Evolutionary conservation across 495 filamentous ascomycete genomes (phyloP).

Genomic region (Tetracladium marchalianum): DNA sequence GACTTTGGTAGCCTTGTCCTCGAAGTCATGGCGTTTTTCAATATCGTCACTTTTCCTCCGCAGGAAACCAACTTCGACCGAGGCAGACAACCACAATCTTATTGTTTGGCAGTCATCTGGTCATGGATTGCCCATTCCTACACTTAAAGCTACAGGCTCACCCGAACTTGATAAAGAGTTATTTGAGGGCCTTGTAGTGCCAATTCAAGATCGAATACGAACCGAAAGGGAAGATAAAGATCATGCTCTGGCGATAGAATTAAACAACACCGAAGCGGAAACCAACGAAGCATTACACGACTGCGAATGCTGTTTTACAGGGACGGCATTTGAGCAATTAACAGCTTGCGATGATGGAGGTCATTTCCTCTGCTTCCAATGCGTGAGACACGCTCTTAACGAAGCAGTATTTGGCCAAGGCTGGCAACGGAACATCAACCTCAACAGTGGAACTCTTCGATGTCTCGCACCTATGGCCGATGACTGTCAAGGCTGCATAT

Average conservation of each 20-base stretch:
- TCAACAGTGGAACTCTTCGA: conserved; percentile 57
- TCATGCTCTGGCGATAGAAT: conserved; percentile 45
- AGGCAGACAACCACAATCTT: conserved; percentile 50
- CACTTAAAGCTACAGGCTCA: conserved; percentile 60
- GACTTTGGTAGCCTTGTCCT: conserved; percentile 61
- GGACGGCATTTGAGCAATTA: conserved; percentile 72
- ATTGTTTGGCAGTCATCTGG: conserved; percentile 52
- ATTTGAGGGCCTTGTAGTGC: conserved; percentile 52
- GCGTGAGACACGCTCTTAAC: conserved; percentile 65
- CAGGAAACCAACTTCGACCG: conserved; percentile 46
- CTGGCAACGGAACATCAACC: conserved; percentile 71
- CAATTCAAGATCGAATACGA: conserved; percentile 43
- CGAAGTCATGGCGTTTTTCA: conserved; percentile 78
- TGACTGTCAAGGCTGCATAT: conserved; percentile 67
- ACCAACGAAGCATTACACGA: conserved; percentile 63
- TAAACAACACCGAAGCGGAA: conserved; percentile 72
- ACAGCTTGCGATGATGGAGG: conserved; percentile 57
- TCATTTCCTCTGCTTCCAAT: conserved; percentile 81
- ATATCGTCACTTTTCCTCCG: conserved; percentile 64
- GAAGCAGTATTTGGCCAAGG: conserved; percentile 91
- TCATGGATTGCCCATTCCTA: conserved; percentile 38
- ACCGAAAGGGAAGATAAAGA: conserved; percentile 54
- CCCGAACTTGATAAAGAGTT: conserved; percentile 77
- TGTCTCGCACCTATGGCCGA: conserved; percentile 64
- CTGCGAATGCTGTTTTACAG: conserved; percentile 81